Conservation (phyloP, 352 stramenopile species). For the Blastocystis sp. region DNA sequence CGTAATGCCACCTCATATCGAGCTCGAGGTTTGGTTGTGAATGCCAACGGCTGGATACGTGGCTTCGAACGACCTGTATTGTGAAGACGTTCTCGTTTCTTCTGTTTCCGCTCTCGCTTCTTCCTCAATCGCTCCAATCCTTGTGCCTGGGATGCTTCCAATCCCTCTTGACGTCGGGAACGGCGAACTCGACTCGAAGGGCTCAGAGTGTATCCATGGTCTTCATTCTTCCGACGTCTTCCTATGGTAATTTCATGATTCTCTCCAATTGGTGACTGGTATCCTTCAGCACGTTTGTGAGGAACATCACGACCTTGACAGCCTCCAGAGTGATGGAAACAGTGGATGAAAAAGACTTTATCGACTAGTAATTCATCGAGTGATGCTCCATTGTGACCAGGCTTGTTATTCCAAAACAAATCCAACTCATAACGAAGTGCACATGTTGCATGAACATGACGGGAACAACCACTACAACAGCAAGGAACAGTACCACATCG, state of each 20-base stretch:
- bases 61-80: neutral
- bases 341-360: slow-evolving; percentile 57
- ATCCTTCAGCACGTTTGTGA: neutral
- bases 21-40: slow-evolving; percentile 8
- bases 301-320: slow-evolving; percentile 6
- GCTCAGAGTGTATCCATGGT: neutral
- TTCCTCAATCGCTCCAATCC: slow-evolving; percentile 28
- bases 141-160: neutral
- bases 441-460: slow-evolving; percentile 21
- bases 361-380: slow-evolving; percentile 16
- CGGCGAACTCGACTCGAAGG: neutral
- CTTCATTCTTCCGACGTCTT: neutral
- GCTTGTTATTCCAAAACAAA: slow-evolving; percentile 61
- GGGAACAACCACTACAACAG: neutral
- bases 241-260: neutral
- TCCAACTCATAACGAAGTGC: slow-evolving; percentile 20
- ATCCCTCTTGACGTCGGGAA: neutral
- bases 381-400: neutral
- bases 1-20: neutral
- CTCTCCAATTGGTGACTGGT: neutral
- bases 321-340: slow-evolving; percentile 13
- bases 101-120: neutral
- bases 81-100: neutral
- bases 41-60: neutral
- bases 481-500: slow-evolving; percentile 24